Conservation (phyloP, 1,139 yeast genomes). For the Debaryomyces robertsiae region DNA sequence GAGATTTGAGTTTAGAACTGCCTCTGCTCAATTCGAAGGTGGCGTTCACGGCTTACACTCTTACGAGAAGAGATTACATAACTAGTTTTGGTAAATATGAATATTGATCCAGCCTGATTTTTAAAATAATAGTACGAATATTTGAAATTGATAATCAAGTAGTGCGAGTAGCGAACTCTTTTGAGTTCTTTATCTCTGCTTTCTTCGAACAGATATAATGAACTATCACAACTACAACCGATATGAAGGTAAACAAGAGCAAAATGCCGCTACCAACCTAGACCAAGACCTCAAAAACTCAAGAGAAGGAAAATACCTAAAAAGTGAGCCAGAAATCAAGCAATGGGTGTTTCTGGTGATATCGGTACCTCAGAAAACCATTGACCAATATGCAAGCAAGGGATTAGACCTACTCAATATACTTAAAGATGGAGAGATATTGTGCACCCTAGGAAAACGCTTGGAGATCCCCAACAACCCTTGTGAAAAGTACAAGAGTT, state of each 20-base stretch:
- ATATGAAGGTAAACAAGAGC: constrained; percentile 14
- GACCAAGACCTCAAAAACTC: constrained; percentile 58
- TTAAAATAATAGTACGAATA: background rate
- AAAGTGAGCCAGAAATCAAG: constrained; percentile 49
- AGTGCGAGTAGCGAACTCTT: constrained; percentile 1
- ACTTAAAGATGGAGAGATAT: constrained; percentile 65
- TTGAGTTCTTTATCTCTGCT: background rate
- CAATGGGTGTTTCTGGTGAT: constrained; percentile 49
- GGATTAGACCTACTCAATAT: constrained; percentile 46
- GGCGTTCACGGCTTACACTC: constrained; percentile 97
- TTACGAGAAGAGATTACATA: constrained; percentile 95
- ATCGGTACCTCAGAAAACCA: constrained; percentile 19
- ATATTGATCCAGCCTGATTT: no score
- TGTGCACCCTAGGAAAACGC: constrained; percentile 53
- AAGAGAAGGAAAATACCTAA: constrained; percentile 50
- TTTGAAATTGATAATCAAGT: background rate
- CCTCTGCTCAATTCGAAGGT: constrained; percentile 98
- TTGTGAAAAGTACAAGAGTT: constrained; percentile 53
- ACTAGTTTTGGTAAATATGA: constrained; percentile 39
- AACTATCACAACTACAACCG: constrained; percentile 1
- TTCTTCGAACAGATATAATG: background rate
- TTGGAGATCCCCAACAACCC: constrained; percentile 42
- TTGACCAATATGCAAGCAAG: constrained; percentile 17
- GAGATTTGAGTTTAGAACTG: constrained; percentile 97
- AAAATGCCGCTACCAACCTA: constrained; percentile 47